These are phyloP conservation scores for Daphne laureola DNA, from an alignment of 441 rosid genomes.

Conservation along the genomic window DNA sequence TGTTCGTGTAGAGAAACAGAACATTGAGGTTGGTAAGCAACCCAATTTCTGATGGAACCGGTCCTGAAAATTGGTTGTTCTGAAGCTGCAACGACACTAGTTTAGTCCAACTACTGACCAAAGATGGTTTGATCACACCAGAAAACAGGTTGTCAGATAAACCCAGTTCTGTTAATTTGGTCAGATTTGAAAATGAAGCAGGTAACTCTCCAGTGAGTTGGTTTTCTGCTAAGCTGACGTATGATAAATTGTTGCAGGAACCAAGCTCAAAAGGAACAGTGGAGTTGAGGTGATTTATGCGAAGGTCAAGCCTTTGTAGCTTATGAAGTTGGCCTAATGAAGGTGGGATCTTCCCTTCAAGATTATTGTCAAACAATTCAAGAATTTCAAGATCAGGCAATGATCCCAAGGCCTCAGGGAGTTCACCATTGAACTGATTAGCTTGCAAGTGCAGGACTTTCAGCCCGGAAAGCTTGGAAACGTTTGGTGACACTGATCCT, in stretches of 20 bases:
- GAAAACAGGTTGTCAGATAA: conserved; percentile 35
- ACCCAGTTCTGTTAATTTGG: conserved; percentile 26
- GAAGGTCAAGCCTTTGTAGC: conserved; percentile 39
- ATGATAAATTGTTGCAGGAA: conserved; percentile 38
- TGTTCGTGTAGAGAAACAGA: conserved; percentile 35
- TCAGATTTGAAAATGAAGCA: conserved; percentile 41
- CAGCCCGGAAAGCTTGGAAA: conserved; percentile 49
- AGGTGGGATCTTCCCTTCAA: conserved; percentile 44
- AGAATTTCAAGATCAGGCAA: conserved; percentile 29
- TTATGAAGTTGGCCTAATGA: conserved; percentile 51
- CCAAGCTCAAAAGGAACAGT: conserved; percentile 53
- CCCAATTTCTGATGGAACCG: conserved; percentile 44
- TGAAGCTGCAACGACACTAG: conserved; percentile 48
- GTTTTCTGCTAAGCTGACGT: conserved; percentile 44
- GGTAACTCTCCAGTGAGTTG: conserved; percentile 44
- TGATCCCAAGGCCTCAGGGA: conserved; percentile 39
- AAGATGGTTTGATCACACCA: conserved; percentile 37
- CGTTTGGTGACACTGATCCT: conserved; percentile 32
- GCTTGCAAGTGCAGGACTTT: conserved; percentile 24
- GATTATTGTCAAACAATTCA: conserved; percentile 35
- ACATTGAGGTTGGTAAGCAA: conserved; percentile 22
- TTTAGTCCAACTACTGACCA: conserved; percentile 41
- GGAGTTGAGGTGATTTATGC: conserved; percentile 31
- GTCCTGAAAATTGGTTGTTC: conserved; percentile 34
- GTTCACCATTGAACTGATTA: conserved; percentile 33